A percentile compares a stretch with the other conserved stretches of the same genome.
phyloP scores from a whole-genome alignment of 225 moss, liverwort and hornwort genomes.

The Physcomitrium patens region DNA sequence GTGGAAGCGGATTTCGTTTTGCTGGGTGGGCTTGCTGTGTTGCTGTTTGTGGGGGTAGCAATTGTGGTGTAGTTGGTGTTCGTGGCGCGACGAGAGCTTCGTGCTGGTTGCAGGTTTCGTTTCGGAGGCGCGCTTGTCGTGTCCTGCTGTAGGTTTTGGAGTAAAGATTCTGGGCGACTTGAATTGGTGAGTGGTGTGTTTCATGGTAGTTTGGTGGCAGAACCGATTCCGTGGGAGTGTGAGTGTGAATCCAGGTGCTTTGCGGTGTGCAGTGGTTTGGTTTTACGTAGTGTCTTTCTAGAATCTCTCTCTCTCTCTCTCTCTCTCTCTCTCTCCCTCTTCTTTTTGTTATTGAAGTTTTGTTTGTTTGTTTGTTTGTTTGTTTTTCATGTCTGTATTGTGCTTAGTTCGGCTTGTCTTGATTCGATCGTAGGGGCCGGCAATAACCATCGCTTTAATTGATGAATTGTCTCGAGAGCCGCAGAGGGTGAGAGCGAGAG shows the following conservation, averaged over 20 bases:
- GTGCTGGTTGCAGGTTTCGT: neutral
- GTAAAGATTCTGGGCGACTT: neutral
- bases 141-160: neutral
- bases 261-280: neutral
- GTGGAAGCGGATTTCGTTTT: no score
- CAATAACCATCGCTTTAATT: neutral
- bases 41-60: no score
- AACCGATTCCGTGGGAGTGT: neutral
- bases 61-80: neutral
- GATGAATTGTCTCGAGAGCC: neutral
- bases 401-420: neutral
- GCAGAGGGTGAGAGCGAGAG: neutral
- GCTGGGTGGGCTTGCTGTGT: no score
- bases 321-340: no score
- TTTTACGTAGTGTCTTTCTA: neutral
- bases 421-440: neutral
- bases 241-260: neutral
- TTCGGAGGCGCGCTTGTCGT: neutral
- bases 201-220: neutral
- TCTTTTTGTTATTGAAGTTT: no score
- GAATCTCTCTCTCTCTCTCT: neutral
- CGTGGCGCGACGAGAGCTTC: neutral
- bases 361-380: neutral
- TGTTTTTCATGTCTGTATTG: neutral
- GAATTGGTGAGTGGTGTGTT: conserved; percentile 21